Evolutionary conservation across 495 filamentous ascomycete genomes (phyloP).

Genomic region (Aspergillus coremiiformis): DNA sequence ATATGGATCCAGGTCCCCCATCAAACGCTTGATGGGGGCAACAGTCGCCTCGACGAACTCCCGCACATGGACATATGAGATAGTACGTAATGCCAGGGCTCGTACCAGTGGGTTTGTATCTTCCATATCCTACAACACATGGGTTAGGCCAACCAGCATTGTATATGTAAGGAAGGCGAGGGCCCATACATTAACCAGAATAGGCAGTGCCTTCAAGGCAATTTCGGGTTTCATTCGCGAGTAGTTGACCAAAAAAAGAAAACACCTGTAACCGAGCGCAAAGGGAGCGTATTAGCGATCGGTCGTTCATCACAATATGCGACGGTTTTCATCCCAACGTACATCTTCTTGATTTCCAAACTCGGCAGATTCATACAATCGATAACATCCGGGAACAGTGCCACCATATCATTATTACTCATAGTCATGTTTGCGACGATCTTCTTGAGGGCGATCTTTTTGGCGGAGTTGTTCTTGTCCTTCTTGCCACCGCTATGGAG

Average conservation of each 20-base stretch:
- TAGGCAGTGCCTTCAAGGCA: conserved; percentile 86
- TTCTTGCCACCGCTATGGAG: conserved; percentile 91
- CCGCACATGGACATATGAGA: conserved; percentile 94
- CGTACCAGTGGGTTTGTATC: conserved; percentile 89
- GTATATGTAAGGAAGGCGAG: neutral
- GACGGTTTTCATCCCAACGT: conserved; percentile 21
- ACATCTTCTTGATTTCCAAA: conserved; percentile 99
- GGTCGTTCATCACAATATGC: conserved; percentile 4
- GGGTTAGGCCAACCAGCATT: conserved; percentile 10
- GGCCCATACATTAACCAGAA: conserved; percentile 66
- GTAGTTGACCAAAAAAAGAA: conserved; percentile 95
- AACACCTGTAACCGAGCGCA: conserved; percentile 59
- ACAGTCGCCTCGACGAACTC: conserved; percentile 93
- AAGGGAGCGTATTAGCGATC: conserved; percentile 16
- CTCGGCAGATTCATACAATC: conserved; percentile 88
- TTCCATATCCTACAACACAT: conserved; percentile 69
- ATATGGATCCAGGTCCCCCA: conserved; percentile 88
- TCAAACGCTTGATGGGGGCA: conserved; percentile 70
- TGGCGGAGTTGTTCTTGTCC: conserved; percentile 93
- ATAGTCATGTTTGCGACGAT: conserved; percentile 99
- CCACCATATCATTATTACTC: conserved; percentile 99
- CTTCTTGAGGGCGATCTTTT: conserved; percentile 99
- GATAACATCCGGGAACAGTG: conserved; percentile 90
- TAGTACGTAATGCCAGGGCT: conserved; percentile 86
- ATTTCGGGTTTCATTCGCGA: conserved; percentile 90